Conservation (phyloP, 179 eudicot genomes). For the Heliamphora pulchella region DNA sequence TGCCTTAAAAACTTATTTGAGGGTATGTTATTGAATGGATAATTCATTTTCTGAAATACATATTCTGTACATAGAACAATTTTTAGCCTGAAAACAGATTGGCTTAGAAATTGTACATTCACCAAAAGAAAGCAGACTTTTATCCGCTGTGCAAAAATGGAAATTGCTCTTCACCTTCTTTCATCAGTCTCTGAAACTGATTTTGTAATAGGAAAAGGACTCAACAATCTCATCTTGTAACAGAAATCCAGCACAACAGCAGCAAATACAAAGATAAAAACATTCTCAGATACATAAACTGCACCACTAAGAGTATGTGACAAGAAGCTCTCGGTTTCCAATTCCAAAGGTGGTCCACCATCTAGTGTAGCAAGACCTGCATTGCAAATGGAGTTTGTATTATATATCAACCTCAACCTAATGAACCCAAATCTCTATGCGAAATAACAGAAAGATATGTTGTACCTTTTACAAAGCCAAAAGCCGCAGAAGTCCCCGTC, state of each 20-base stretch:
- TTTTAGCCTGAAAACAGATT: background rate
- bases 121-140: background rate
- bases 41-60: conserved; percentile 3
- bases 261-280: conserved; percentile 72
- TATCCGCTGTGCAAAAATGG: background rate
- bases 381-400: conserved; percentile 10
- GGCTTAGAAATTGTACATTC: background rate
- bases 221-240: conserved; percentile 67
- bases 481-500: conserved; percentile 82
- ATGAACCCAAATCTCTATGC: background rate
- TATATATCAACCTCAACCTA: background rate
- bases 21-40: background rate
- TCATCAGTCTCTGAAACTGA: conserved; percentile 23
- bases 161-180: conserved; percentile 10
- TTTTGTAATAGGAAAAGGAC: conserved; percentile 66
- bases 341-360: conserved; percentile 65
- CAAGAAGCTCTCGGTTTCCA: conserved; percentile 44
- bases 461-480: conserved; percentile 87
- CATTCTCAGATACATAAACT: conserved; percentile 56
- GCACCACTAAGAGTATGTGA: conserved; percentile 62
- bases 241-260: conserved; percentile 85
- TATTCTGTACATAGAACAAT: background rate
- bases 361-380: conserved; percentile 78
- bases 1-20: background rate
- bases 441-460: background rate